phyloP scores from a whole-genome alignment of 176 grass and related monocot genomes.

The Elaeis guineensis region DNA sequence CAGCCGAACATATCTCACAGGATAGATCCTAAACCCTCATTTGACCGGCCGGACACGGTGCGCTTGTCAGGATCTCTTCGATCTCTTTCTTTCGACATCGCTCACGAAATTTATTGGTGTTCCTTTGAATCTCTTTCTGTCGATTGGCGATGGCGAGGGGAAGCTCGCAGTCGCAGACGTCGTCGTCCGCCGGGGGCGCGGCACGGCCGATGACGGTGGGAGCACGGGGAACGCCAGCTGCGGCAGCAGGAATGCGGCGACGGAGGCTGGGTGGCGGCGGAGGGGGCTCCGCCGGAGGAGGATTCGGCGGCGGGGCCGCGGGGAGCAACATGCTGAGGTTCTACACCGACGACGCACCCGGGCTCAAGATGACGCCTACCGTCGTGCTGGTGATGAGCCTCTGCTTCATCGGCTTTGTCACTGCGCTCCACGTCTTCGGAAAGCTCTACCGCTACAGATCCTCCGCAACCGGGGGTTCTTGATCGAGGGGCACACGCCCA shows the following conservation, averaged over 20 bases:
- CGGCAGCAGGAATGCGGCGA: conserved; percentile 55
- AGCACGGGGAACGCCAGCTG: conserved; percentile 55
- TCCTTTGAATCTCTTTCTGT: too few relatives aligned
- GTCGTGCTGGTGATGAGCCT: conserved; percentile 56
- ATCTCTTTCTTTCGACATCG: too few relatives aligned
- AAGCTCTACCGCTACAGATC: conserved; percentile 77
- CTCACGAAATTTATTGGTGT: too few relatives aligned
- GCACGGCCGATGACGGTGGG: conserved; percentile 45
- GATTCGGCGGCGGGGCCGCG: conserved; percentile 27
- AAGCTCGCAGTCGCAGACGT: conserved; percentile 67
- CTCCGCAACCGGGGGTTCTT: conserved; percentile 34
- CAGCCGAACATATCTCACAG: too few relatives aligned
- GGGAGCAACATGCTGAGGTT: conserved; percentile 83
- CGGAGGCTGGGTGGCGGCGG: conserved; percentile 12
- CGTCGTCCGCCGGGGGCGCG: conserved; percentile 12
- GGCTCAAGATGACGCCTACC: conserved; percentile 56
- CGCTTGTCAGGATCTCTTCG: too few relatives aligned
- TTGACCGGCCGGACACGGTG: too few relatives aligned
- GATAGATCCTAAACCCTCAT: too few relatives aligned
- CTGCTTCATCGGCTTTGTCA: conserved; percentile 68
- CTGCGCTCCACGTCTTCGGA: conserved; percentile 67
- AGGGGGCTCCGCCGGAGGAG: conserved; percentile 12
- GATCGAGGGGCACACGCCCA: conserved; percentile 2
- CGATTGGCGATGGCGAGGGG: conserved; percentile 46
- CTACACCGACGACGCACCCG: conserved; percentile 80